Percentiles rank a stretch among this genome's conserved stretches.
Conservation (phyloP, 2,329 filamentous ascomycete species). For the Intubia oerlemansii region DNA sequence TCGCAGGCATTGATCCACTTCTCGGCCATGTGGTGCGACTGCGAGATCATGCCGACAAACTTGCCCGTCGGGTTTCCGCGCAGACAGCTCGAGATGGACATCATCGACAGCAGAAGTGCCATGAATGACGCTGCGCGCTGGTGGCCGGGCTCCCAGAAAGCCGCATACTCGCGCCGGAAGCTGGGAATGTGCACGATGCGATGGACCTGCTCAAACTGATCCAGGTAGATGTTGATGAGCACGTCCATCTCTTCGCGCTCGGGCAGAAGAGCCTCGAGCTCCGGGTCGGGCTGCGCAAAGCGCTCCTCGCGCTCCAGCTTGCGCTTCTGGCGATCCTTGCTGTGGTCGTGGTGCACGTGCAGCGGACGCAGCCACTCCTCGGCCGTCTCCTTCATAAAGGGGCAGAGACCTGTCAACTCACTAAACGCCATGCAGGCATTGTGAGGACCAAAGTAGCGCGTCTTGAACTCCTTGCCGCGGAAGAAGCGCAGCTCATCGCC, state of each 20-base stretch:
- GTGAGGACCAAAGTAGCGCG: constrained; percentile 36
- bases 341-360: constrained; percentile 29
- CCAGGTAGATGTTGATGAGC: constrained; percentile 16
- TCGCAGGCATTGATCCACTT: constrained; percentile 35
- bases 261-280: constrained; percentile 25
- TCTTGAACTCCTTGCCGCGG: constrained; percentile 36
- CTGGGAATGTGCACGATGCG: constrained; percentile 35
- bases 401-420: constrained; percentile 33
- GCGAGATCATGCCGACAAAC: constrained; percentile 36
- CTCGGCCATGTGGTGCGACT: constrained; percentile 30
- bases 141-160: constrained; percentile 28
- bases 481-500: constrained; percentile 32
- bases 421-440: constrained; percentile 39
- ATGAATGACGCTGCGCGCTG: constrained; percentile 31
- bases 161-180: constrained; percentile 31
- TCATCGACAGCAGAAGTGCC: constrained; percentile 35
- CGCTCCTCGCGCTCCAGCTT: constrained; percentile 28
- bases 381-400: constrained; percentile 40
- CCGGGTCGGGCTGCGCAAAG: constrained; percentile 23
- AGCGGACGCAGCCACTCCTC: constrained; percentile 39
- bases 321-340: constrained; percentile 32
- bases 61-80: constrained; percentile 28
- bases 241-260: constrained; percentile 13
- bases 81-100: constrained; percentile 36
- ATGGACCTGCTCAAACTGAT: constrained; percentile 17